Evolutionary conservation across 805 yeast genomes (phyloP).

Genomic region (Candida loeiensis): DNA sequence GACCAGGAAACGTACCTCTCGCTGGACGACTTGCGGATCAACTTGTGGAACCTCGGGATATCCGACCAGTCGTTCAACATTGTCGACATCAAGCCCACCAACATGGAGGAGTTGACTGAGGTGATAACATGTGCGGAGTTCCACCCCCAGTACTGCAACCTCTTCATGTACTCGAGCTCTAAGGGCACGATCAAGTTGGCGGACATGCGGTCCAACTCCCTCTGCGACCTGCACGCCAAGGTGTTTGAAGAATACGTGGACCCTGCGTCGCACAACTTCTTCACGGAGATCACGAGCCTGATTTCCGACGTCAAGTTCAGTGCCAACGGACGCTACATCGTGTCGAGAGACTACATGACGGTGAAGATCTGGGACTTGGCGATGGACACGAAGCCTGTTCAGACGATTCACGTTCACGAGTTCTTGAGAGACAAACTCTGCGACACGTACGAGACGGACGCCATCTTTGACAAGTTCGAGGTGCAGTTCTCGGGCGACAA

Average conservation of each 20-base stretch:
- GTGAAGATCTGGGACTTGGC: conserved; percentile 98
- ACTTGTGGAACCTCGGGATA: conserved; percentile 90
- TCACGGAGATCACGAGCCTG: conserved; percentile 93
- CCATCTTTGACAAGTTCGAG: conserved; percentile 97
- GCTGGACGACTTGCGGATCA: conserved; percentile 91
- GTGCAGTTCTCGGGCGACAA: conserved; percentile 94
- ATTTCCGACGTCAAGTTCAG: conserved; percentile 92
- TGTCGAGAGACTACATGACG: conserved; percentile 95
- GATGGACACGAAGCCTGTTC: conserved; percentile 93
- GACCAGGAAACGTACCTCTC: conserved; percentile 94
- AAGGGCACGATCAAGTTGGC: conserved; percentile 94
- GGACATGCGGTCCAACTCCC: conserved; percentile 93
- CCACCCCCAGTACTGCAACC: conserved; percentile 88
- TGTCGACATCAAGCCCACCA: conserved; percentile 95
- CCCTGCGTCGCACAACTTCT: conserved; percentile 89
- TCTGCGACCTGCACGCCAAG: conserved; percentile 86
- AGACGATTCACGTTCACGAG: conserved; percentile 93
- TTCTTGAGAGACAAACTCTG: conserved; percentile 89
- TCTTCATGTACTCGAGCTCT: conserved; percentile 91
- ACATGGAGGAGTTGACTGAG: conserved; percentile 98
- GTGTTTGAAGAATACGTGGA: conserved; percentile 91
- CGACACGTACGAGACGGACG: conserved; percentile 97
- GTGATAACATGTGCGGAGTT: conserved; percentile 96
- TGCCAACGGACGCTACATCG: conserved; percentile 89
- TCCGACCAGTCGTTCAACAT: conserved; percentile 95